These are phyloP conservation scores for Botrytis deweyae DNA, from an alignment of 2,329 filamentous ascomycete genomes.

Conservation along the genomic window DNA sequence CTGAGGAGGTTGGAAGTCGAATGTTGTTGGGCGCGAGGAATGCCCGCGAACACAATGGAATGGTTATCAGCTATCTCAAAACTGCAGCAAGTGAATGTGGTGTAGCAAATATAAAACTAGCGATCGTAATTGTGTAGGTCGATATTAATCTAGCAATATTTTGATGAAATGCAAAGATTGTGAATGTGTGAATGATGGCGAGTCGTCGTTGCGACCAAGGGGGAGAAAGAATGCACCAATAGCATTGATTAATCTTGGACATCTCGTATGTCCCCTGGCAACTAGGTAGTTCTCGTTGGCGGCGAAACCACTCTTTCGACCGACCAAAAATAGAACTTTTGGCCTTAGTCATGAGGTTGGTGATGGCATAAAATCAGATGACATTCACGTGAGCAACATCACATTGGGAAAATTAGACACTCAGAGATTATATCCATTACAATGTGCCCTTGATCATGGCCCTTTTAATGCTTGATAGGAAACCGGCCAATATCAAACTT, in stretches of 20 bases:
- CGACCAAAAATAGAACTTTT: background rate
- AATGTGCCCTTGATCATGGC: background rate
- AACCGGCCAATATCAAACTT: background rate
- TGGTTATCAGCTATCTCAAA: constrained; percentile 6
- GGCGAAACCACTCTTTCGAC: constrained; percentile 19
- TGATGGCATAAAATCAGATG: background rate
- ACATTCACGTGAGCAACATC: background rate
- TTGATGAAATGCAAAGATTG: constrained; percentile 21
- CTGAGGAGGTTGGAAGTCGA: constrained; percentile 26
- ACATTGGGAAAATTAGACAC: background rate
- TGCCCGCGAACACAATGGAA: constrained; percentile 17
- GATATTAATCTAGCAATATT: constrained; percentile 22
- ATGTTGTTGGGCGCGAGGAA: constrained; percentile 20
- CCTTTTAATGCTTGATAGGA: too few relatives aligned
- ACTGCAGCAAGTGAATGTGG: constrained; percentile 28
- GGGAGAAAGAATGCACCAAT: constrained; percentile 17
- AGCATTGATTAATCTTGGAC: constrained; percentile 11
- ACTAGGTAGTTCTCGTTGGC: constrained; percentile 14
- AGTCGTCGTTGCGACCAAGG: constrained; percentile 20
- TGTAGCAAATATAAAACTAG: constrained; percentile 24
- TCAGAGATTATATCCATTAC: background rate
- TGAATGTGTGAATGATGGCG: constrained; percentile 17
- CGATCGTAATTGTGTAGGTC: constrained; percentile 23
- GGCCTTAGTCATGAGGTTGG: background rate
- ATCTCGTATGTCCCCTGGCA: constrained; percentile 13